These are phyloP conservation scores for Aureobasidium namibiae DNA, from an alignment of 2,329 filamentous ascomycete species.

Conservation along the genomic window DNA sequence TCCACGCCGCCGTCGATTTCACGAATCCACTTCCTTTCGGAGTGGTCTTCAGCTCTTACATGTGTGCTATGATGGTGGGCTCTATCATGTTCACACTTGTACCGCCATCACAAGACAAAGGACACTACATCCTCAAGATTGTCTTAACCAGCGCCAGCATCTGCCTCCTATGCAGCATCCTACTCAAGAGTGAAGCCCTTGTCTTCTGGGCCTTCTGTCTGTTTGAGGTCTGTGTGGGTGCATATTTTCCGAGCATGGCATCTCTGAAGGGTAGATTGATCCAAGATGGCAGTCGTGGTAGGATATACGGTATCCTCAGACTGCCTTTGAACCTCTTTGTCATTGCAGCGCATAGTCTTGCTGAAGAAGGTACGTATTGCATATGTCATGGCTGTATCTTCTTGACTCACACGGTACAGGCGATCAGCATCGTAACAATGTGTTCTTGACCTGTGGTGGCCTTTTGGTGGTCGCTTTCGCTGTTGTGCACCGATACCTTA, in stretches of 20 bases:
- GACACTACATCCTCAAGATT: conserved; percentile 28
- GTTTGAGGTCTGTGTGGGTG: conserved; percentile 49
- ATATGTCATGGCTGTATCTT: not conserved
- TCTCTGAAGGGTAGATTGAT: conserved; percentile 47
- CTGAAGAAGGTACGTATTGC: conserved; percentile 27
- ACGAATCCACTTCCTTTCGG: conserved; percentile 33
- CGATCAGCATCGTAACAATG: conserved; percentile 15
- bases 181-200: conserved; percentile 34
- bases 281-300: conserved; percentile 46
- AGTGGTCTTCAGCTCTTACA: conserved; percentile 50
- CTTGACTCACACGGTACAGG: not conserved
- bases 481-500: conserved; percentile 12
- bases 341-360: conserved; percentile 40
- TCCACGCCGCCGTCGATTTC: conserved; percentile 16
- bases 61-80: conserved; percentile 53
- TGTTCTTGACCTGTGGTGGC: conserved; percentile 16
- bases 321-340: conserved; percentile 53
- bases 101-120: conserved; percentile 23
- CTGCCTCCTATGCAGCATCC: conserved; percentile 26
- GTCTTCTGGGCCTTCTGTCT: conserved; percentile 51
- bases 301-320: conserved; percentile 49
- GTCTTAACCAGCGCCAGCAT: conserved; percentile 34
- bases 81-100: conserved; percentile 44
- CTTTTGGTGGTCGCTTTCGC: conserved; percentile 12
- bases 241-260: conserved; percentile 50